phyloP scores from a whole-genome alignment of 1,284 basidiomycete species.

The Phenoliferia sp. region DNA sequence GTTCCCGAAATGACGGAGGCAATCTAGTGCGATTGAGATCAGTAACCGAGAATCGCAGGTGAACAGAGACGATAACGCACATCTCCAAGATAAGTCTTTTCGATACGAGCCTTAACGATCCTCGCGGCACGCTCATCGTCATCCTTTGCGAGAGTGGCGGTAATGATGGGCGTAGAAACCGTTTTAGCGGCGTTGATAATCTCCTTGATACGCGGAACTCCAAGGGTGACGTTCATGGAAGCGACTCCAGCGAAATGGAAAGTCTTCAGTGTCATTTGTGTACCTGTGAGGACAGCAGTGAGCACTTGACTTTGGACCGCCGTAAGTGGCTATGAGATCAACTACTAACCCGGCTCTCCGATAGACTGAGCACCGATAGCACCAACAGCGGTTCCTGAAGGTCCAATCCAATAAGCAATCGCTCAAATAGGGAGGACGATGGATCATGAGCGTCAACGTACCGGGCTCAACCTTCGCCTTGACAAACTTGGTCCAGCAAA shows the following conservation, averaged over 20 bases:
- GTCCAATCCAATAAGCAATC: no score
- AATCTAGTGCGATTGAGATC: slow-evolving; percentile 52
- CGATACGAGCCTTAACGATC: slow-evolving; percentile 93
- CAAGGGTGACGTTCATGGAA: slow-evolving; percentile 98
- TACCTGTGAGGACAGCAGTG: slow-evolving; percentile 62
- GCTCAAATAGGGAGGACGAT: slow-evolving; percentile 1
- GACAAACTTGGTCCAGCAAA: slow-evolving; percentile 87
- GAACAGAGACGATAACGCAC: slow-evolving; percentile 49
- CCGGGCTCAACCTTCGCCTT: slow-evolving; percentile 93
- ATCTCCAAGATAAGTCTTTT: slow-evolving; percentile 92
- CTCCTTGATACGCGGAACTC: slow-evolving; percentile 99
- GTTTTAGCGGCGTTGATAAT: slow-evolving; percentile 98
- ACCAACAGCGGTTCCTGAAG: slow-evolving; percentile 84
- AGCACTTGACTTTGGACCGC: neutral
- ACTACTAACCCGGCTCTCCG: slow-evolving; percentile 65
- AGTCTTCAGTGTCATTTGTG: slow-evolving; percentile 99
- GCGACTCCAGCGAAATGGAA: slow-evolving; percentile 99
- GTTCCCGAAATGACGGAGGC: slow-evolving; percentile 91
- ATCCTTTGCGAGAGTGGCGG: slow-evolving; percentile 78
- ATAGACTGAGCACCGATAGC: slow-evolving; percentile 99
- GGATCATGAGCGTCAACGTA: slow-evolving; percentile 40
- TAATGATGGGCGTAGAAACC: slow-evolving; percentile 98
- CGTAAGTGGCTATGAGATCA: neutral
- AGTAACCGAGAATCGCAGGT: neutral
- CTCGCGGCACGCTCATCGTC: slow-evolving; percentile 78